Evolutionary conservation across 108 stramenopile species (phyloP).

Genomic region (Nannochloropsis gaditana): DNA sequence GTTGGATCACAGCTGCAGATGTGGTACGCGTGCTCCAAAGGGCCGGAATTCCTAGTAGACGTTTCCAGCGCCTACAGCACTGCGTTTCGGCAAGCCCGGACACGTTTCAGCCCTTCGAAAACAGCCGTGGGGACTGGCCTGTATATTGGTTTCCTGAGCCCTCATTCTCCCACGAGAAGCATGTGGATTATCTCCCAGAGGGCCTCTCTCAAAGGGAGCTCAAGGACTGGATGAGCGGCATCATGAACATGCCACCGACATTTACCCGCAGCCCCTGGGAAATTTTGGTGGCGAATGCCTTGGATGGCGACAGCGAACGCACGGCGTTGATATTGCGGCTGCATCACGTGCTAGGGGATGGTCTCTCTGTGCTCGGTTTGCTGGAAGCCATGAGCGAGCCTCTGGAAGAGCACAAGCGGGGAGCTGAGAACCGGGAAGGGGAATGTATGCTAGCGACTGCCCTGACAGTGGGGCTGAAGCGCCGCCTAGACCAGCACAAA

Average conservation of each 20-base stretch:
- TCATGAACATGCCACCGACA: background rate
- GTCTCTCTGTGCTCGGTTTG: background rate
- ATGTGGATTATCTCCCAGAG: background rate
- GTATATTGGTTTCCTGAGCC: conserved; percentile 16
- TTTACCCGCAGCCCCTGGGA: background rate
- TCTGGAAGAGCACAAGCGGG: background rate
- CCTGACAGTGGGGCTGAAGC: background rate
- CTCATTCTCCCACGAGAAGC: background rate
- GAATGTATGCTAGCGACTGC: background rate
- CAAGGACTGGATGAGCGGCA: background rate
- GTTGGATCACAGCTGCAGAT: background rate
- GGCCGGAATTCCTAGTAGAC: background rate
- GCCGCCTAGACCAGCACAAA: background rate
- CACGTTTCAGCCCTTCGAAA: background rate
- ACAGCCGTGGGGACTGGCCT: background rate
- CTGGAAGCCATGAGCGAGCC: conserved; percentile 9
- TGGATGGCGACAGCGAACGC: background rate
- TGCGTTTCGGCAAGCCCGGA: background rate
- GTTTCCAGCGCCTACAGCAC: background rate
- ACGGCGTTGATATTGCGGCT: background rate
- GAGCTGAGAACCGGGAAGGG: background rate
- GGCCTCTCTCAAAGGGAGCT: conserved; percentile 3
- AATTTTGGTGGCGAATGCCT: conserved; percentile 2
- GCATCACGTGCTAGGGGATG: background rate
- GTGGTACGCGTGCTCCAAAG: background rate